Percentiles rank a stretch among this genome's conserved stretches.
These are phyloP conservation scores for Musa troglodytarum DNA, from an alignment of 176 grass and related monocot species.

Conservation along the genomic window DNA sequence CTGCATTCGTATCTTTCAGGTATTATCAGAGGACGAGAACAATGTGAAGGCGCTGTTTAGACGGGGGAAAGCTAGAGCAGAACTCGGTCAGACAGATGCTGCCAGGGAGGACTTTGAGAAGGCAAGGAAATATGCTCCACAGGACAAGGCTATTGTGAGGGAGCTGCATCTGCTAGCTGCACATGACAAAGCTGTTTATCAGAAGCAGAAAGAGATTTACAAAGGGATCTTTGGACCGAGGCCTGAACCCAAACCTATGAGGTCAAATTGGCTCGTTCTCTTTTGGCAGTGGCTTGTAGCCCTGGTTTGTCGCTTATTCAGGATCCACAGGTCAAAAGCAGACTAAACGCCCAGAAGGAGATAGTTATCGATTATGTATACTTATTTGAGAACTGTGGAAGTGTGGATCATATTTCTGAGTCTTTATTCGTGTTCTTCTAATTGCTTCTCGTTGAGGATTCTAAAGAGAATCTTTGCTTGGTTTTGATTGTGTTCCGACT, in stretches of 20 bases:
- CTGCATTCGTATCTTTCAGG: slow-evolving; percentile 23
- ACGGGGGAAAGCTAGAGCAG: slow-evolving; percentile 77
- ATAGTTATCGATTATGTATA: background rate
- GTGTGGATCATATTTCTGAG: background rate
- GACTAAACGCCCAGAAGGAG: background rate
- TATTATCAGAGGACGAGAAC: slow-evolving; percentile 78
- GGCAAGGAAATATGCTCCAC: slow-evolving; percentile 57
- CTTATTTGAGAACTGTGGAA: too few relatives aligned
- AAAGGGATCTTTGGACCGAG: slow-evolving; percentile 77
- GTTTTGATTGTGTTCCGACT: too few relatives aligned
- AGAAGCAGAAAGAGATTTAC: slow-evolving; percentile 85
- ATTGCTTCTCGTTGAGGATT: too few relatives aligned
- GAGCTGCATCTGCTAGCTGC: slow-evolving; percentile 50
- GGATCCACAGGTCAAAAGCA: background rate
- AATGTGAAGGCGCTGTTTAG: slow-evolving; percentile 80
- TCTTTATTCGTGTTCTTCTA: too few relatives aligned
- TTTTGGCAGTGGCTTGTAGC: slow-evolving; percentile 69
- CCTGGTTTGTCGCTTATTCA: slow-evolving; percentile 31
- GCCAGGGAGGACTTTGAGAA: slow-evolving; percentile 72
- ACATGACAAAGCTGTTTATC: slow-evolving; percentile 75
- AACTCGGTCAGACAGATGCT: slow-evolving; percentile 78
- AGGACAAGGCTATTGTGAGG: slow-evolving; percentile 49
- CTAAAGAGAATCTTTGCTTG: too few relatives aligned
- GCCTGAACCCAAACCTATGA: slow-evolving; percentile 49
- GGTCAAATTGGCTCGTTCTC: slow-evolving; percentile 30